Percentiles rank a stretch among this genome's conserved stretches.
Evolutionary conservation across 129 eudicot genomes (phyloP).

Genomic region (Silybum marianum): DNA sequence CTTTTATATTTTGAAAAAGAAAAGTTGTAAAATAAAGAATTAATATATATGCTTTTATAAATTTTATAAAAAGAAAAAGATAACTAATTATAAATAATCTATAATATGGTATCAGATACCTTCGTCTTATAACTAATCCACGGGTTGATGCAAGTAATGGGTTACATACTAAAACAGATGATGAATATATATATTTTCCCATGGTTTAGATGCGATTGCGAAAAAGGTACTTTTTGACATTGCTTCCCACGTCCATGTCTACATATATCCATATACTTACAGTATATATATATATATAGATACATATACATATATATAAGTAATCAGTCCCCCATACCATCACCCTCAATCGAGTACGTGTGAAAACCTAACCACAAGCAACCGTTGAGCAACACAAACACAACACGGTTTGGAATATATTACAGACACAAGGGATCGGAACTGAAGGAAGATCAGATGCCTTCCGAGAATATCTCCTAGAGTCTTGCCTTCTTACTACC

Average conservation of each 20-base stretch:
- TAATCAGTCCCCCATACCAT: constrained; percentile 16
- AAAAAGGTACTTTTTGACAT: constrained; percentile 42
- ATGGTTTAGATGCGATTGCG: constrained; percentile 36
- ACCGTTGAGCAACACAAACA: constrained; percentile 29
- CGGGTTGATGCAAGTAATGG: constrained; percentile 8
- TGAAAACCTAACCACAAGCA: constrained; percentile 28
- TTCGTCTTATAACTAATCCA: constrained; percentile 13
- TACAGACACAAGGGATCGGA: constrained; percentile 32
- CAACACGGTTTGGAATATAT: constrained; percentile 49
- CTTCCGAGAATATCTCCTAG: constrained; percentile 52
- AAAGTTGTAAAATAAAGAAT: not conserved
- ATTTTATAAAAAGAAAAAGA: no score
- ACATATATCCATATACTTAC: constrained; percentile 22
- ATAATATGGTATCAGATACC: no score
- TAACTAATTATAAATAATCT: no score
- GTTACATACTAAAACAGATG: constrained; percentile 6
- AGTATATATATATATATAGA: not conserved
- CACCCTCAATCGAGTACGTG: not conserved
- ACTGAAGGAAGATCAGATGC: constrained; percentile 41
- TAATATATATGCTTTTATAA: not conserved
- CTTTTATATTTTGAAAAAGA: not conserved
- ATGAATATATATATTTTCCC: constrained; percentile 27
- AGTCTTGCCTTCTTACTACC: constrained; percentile 29
- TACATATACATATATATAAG: constrained; percentile 1
- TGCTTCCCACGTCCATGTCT: constrained; percentile 43